Evolutionary conservation across 768 basidiomycete species (phyloP).

Genomic region (Leccinum subgranulosum): DNA sequence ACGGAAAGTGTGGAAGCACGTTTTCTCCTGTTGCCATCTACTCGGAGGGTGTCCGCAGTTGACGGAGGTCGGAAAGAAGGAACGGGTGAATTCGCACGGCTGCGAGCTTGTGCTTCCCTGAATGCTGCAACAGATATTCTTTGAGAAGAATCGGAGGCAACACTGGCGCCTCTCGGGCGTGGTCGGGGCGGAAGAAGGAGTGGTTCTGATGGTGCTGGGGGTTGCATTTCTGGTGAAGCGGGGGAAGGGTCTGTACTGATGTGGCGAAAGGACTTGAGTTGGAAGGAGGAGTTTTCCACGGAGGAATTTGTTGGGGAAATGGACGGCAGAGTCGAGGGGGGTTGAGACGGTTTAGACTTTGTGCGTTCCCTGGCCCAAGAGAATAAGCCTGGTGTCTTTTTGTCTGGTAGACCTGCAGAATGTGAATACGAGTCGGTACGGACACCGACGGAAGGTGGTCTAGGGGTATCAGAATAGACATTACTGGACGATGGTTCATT

Average conservation of each 20-base stretch:
- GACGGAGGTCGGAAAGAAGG: constrained; percentile 47
- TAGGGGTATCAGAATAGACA: constrained; percentile 20
- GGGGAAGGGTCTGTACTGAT: constrained; percentile 47
- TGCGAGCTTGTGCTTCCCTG: constrained; percentile 70
- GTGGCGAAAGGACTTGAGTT: constrained; percentile 73
- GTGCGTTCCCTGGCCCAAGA: constrained; percentile 37
- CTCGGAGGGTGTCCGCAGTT: constrained; percentile 28
- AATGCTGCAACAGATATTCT: constrained; percentile 81
- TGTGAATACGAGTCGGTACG: constrained; percentile 7
- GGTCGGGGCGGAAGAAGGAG: constrained; percentile 38
- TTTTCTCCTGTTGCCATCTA: constrained; percentile 22
- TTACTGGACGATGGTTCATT: constrained; percentile 30
- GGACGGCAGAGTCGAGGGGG: constrained; percentile 35
- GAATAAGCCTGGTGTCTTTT: constrained; percentile 36
- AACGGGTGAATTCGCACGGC: constrained; percentile 56
- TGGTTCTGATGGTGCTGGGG: constrained; percentile 23
- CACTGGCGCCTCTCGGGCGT: constrained; percentile 56
- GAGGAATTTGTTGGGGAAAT: constrained; percentile 23
- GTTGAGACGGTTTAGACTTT: constrained; percentile 28
- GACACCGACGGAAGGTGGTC: constrained; percentile 12
- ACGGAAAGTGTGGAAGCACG: constrained; percentile 32
- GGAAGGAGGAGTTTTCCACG: constrained; percentile 44
- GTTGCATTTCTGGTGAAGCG: constrained; percentile 12
- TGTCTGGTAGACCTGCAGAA: constrained; percentile 21
- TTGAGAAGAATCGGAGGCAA: constrained; percentile 63